Percentiles rank a stretch among this genome's conserved stretches.
Evolutionary conservation across 768 basidiomycete genomes (phyloP).

Genomic region (Hortiboletus flavorubellus): DNA sequence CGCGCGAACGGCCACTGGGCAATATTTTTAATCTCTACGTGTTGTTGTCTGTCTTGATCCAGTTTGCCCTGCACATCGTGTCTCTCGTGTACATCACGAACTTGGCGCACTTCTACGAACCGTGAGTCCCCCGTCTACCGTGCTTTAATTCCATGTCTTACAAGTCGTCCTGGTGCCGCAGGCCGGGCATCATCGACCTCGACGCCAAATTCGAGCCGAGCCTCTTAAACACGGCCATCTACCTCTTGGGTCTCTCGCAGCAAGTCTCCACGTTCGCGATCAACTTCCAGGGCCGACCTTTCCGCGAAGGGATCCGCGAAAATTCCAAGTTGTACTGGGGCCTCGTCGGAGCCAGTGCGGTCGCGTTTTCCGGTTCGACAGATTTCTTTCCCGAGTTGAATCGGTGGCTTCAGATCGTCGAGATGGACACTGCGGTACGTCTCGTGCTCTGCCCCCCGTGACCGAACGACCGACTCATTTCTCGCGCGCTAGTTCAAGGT

Average conservation of each 20-base stretch:
- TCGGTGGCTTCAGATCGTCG: constrained; percentile 94
- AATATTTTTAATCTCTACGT: constrained; percentile 99
- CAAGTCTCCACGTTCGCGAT: constrained; percentile 99
- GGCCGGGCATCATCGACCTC: constrained; percentile 77
- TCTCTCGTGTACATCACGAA: constrained; percentile 92
- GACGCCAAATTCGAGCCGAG: constrained; percentile 97
- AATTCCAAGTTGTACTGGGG: constrained; percentile 94
- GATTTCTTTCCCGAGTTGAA: constrained; percentile 96
- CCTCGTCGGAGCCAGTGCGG: constrained; percentile 80
- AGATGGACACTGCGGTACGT: constrained; percentile 76
- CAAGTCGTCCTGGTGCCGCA: constrained; percentile 22
- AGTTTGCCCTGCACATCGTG: constrained; percentile 91
- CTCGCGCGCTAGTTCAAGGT: constrained; percentile 66
- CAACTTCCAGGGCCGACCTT: constrained; percentile 98
- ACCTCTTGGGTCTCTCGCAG: constrained; percentile 90
- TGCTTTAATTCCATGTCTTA: not conserved
- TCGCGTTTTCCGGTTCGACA: constrained; percentile 91
- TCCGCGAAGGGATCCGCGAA: constrained; percentile 96
- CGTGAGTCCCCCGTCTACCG: constrained; percentile 45
- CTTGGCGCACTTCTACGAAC: constrained; percentile 72
- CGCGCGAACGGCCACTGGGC: constrained; percentile 86
- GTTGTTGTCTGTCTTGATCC: constrained; percentile 82
- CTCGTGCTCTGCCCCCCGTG: not conserved
- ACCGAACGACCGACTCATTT: too few species aligned
- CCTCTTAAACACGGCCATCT: constrained; percentile 94